A percentile compares a stretch with the other conserved stretches of the same genome.
phyloP scores from a whole-genome alignment of 148 eudicot species.

The Simmondsia chinensis region DNA sequence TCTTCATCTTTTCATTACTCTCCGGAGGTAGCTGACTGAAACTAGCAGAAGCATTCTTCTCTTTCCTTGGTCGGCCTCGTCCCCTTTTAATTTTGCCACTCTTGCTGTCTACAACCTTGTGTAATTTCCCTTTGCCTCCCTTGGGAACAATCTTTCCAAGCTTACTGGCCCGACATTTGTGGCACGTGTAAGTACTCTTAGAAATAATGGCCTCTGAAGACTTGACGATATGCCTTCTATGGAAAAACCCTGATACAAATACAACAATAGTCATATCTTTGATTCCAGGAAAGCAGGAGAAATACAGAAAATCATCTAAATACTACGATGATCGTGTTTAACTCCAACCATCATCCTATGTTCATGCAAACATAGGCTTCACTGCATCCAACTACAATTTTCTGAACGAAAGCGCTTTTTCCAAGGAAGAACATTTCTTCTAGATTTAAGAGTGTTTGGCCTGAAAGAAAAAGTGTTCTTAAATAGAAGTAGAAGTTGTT shows the following conservation, averaged over 20 bases:
- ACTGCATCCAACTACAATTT: no score
- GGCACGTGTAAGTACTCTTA: slow-evolving; percentile 48
- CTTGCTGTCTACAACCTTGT: slow-evolving; percentile 1
- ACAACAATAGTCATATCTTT: background rate
- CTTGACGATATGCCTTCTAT: slow-evolving; percentile 69
- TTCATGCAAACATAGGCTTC: no score
- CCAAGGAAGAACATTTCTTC: no score
- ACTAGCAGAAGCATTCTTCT: slow-evolving; percentile 21
- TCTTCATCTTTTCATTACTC: slow-evolving; percentile 20
- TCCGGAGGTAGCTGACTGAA: slow-evolving; percentile 23
- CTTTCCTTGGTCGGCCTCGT: slow-evolving; percentile 15
- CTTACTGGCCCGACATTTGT: slow-evolving; percentile 42
- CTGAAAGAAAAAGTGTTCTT: no score
- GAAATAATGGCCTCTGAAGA: slow-evolving; percentile 33
- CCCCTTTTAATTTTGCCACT: slow-evolving; percentile 1
- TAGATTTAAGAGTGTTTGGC: no score
- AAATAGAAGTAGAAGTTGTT: no score
- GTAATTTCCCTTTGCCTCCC: slow-evolving; percentile 21
- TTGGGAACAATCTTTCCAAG: slow-evolving; percentile 14
- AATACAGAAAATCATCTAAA: no score
- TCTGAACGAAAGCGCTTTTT: no score
- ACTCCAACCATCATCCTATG: no score
- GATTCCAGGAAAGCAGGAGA: slow-evolving; percentile 11
- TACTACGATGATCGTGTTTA: no score
- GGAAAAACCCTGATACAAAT: slow-evolving; percentile 54